These are phyloP conservation scores for Sarocladium strictum DNA, from an alignment of 2,329 filamentous ascomycete species.

Conservation along the genomic window DNA sequence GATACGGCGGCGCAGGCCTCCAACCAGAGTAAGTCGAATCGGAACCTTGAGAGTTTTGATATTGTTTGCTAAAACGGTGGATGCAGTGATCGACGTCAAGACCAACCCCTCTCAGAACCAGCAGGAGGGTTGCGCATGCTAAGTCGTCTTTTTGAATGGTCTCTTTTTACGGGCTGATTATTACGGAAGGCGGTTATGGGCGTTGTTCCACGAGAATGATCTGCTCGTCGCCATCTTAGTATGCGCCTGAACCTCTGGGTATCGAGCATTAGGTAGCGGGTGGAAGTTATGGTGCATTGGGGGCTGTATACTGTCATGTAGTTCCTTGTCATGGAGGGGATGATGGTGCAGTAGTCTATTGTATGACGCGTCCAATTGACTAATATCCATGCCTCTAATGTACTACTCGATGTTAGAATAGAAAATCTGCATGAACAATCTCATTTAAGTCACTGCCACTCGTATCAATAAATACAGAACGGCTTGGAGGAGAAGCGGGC, in stretches of 20 bases:
- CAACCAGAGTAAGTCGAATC: slow-evolving; percentile 63
- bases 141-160: slow-evolving; percentile 11
- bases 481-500: no score
- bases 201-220: not conserved
- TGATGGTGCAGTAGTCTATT: not conserved
- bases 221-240: not conserved
- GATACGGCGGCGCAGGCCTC: slow-evolving; percentile 67
- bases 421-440: no score
- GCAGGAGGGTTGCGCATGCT: slow-evolving; percentile 63
- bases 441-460: no score
- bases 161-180: not conserved
- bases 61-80: not conserved
- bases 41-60: not conserved
- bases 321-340: not conserved
- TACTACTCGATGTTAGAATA: no score
- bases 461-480: no score
- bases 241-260: not conserved
- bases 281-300: not conserved
- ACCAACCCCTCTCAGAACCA: slow-evolving; percentile 64
- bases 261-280: not conserved
- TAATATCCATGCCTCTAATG: not conserved
- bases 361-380: not conserved
- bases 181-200: not conserved
- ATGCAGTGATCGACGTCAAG: slow-evolving; percentile 85
- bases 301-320: not conserved